These are phyloP conservation scores for Vaccinium darrowii DNA, from an alignment of 148 eudicot species.

Conservation along the genomic window DNA sequence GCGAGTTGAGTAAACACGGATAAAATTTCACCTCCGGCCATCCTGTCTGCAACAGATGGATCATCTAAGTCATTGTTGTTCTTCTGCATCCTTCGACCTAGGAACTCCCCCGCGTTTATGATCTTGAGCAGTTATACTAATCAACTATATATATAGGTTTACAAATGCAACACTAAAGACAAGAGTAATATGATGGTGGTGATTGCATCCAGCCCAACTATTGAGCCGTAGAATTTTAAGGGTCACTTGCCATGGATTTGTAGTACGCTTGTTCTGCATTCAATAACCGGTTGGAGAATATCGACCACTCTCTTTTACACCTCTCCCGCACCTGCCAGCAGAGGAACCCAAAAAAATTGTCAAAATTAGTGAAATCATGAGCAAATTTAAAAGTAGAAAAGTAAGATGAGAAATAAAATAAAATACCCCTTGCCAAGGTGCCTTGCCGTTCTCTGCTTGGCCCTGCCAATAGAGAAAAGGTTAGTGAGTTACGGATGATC, in stretches of 20 bases:
- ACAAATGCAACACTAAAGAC: not conserved
- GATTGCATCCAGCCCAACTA: slow-evolving; percentile 1
- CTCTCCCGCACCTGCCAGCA: slow-evolving; percentile 46
- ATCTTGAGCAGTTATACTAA: not conserved
- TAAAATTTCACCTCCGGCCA: not conserved
- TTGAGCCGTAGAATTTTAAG: slow-evolving; percentile 22
- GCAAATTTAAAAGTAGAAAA: not conserved
- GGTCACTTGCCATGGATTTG: slow-evolving; percentile 35
- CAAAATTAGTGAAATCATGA: not conserved
- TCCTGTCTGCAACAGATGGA: too few species aligned
- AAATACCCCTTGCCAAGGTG: slow-evolving; percentile 54
- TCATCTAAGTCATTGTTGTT: too few species aligned
- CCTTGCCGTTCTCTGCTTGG: slow-evolving; percentile 29
- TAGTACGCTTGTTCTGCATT: slow-evolving; percentile 48
- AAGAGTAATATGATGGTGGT: not conserved
- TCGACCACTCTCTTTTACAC: slow-evolving; percentile 49
- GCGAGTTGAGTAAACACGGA: not conserved
- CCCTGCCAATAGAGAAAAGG: slow-evolving; percentile 31
- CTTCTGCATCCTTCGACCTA: not conserved
- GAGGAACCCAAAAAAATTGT: not conserved
- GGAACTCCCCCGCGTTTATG: not conserved
- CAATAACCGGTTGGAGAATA: slow-evolving; percentile 37
- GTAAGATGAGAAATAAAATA: not conserved
- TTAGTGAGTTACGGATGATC: not conserved
- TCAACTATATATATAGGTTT: not conserved